Evolutionary conservation across 192 early-diverging fungal genomes (phyloP).

Genomic region (Geosiphon pyriformis): DNA sequence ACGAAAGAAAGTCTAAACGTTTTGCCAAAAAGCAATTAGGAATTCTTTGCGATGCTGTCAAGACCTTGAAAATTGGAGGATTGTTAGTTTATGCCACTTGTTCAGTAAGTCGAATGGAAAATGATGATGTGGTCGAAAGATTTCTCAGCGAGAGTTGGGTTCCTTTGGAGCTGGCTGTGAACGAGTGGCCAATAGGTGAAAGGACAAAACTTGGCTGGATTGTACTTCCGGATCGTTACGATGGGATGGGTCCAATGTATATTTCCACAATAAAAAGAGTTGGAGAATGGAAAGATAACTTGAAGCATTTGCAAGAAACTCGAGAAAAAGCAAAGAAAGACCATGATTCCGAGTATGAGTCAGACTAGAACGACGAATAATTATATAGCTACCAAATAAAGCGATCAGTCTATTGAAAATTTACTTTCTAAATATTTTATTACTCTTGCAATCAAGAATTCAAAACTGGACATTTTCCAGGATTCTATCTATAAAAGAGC

Average conservation of each 20-base stretch:
- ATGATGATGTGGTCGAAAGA: constrained; percentile 43
- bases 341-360: too few species aligned
- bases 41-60: constrained; percentile 35
- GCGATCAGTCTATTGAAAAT: too few species aligned
- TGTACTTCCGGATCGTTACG: constrained; percentile 43
- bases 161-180: constrained; percentile 24
- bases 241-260: constrained; percentile 53
- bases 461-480: too few species aligned
- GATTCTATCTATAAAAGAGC: too few species aligned
- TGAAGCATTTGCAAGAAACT: neutral
- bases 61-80: constrained; percentile 33
- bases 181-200: constrained; percentile 43
- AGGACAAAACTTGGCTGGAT: constrained; percentile 48
- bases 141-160: constrained; percentile 37
- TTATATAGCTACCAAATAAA: too few species aligned
- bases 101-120: constrained; percentile 43
- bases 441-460: too few species aligned
- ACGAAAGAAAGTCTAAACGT: constrained; percentile 32
- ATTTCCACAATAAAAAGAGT: constrained; percentile 40
- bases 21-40: constrained; percentile 37
- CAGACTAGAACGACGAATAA: too few species aligned
- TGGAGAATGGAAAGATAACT: constrained; percentile 4
- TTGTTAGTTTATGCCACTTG: constrained; percentile 49
- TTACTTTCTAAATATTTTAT: too few species aligned
- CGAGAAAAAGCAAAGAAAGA: too few species aligned